A percentile compares a stretch with the other conserved stretches of the same genome.
Evolutionary conservation across 176 grass and related monocot genomes (phyloP).

Genomic region (Phoenix roebelenii): DNA sequence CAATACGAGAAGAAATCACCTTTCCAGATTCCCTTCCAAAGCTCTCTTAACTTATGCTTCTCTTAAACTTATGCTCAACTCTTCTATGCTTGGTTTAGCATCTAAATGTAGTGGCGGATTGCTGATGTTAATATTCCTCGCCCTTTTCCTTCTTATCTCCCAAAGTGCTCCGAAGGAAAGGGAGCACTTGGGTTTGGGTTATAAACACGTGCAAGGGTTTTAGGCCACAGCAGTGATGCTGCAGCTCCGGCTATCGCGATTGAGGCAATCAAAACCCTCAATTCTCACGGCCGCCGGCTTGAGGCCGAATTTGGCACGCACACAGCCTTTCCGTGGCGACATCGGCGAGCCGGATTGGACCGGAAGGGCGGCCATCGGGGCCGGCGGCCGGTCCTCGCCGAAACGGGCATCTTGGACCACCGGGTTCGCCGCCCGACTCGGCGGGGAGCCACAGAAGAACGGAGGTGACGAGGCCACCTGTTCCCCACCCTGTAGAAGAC

Average conservation of each 20-base stretch:
- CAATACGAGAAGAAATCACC: no score
- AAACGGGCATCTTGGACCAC: conserved; percentile 80
- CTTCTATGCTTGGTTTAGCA: no score
- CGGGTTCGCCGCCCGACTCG: conserved; percentile 64
- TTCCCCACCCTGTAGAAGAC: conserved; percentile 43
- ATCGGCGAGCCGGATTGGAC: conserved; percentile 10
- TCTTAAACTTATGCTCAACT: no score
- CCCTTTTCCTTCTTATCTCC: no score
- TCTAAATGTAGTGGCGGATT: no score
- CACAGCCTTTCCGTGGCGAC: conserved; percentile 42
- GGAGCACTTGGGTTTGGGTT: no score
- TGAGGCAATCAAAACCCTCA: conserved; percentile 99
- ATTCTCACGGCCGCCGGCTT: conserved; percentile 63
- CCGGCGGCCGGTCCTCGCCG: conserved; percentile 39
- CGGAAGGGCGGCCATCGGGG: conserved; percentile 1
- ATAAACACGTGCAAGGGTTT: conserved; percentile 30
- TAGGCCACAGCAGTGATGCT: conserved; percentile 86
- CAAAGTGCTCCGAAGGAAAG: no score
- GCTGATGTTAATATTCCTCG: no score
- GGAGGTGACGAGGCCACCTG: conserved; percentile 48
- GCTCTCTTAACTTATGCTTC: no score
- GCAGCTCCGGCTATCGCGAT: conserved; percentile 34
- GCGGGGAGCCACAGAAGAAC: conserved; percentile 84
- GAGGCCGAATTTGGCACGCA: conserved; percentile 34
- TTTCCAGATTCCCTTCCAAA: no score